phyloP scores from a whole-genome alignment of 148 eudicot species.

The Silene latifolia region DNA sequence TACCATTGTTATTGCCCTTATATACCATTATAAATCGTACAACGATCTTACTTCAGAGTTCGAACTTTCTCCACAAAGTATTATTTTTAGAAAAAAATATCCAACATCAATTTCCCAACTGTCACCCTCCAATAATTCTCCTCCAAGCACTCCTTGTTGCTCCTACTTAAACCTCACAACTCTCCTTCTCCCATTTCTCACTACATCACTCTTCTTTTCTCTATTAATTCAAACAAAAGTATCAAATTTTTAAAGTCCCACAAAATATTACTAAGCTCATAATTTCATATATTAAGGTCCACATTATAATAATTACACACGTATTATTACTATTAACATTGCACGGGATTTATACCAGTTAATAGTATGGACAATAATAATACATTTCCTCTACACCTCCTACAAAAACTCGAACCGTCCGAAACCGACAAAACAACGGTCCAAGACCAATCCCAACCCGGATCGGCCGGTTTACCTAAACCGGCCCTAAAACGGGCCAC shows the following conservation, averaged over 20 bases:
- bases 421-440: neutral
- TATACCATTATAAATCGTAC: too few relatives aligned
- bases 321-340: neutral
- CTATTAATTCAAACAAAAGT: neutral
- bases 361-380: neutral
- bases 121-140: slow-evolving; percentile 25
- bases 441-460: slow-evolving; percentile 1
- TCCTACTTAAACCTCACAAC: slow-evolving; percentile 12
- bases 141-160: slow-evolving; percentile 6
- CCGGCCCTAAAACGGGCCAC: slow-evolving; percentile 55
- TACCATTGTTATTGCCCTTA: too few relatives aligned
- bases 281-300: too few relatives aligned
- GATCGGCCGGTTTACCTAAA: slow-evolving; percentile 30
- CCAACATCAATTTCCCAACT: slow-evolving; percentile 17
- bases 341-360: too few relatives aligned
- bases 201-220: slow-evolving; percentile 1
- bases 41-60: neutral
- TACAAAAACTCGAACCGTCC: slow-evolving; percentile 16
- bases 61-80: too few relatives aligned
- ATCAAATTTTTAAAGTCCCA: too few relatives aligned
- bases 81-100: neutral
- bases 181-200: slow-evolving; percentile 7
- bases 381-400: slow-evolving; percentile 26
- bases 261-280: too few relatives aligned
- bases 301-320: neutral